Base-by-base conservation (phyloP, 306 rosid species). In the Cyamopsis tetragonoloba region DNA sequence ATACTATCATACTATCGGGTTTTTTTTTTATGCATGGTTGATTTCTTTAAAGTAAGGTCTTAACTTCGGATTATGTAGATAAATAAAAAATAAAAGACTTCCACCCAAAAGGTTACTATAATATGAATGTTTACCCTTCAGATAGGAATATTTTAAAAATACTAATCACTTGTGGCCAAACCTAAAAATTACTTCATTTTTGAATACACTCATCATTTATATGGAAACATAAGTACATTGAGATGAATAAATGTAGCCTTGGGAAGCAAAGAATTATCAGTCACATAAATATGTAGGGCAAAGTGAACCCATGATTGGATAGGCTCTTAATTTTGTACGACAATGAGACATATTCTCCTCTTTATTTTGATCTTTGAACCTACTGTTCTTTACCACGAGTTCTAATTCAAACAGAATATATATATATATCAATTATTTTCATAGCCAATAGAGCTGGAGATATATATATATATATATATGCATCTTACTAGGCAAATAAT, bases 291-390 rank as follows among this genome's bases (percentile, higher is more conserved):
- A 30, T 56, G 73, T 73, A 68, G 71, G 68, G 35, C 77, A 68
- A 75, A 75, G 78, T 62, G 74, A 59, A 58, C 57, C 66, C 76
- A 68, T 79, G 75, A 69, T 68, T 71, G 68, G 74, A 81, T 77
- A 30, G 80, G 38, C 37, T 0, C 79, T 76, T 76, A 59, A 63
- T 66, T 76, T 73, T 76, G 76, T 70, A 76, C 65, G 47, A 46
- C 12, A 14, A 66, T 13, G 46, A 65, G 53, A 71, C 83, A 67
- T 67, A 76, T 80, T 79, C n/a, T n/a, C 81, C 10, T 59, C 38
- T 34, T 59, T 68, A 44, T 67, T 47, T 22, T 32, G 47, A 13
- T 54, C 72, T 39, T 5, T 35, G 65, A 67, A 54, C 67, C 47
- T 74, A 71, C 62, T 47, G 3, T 63, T 39, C 51, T 55, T 72